A percentile compares a stretch with the other conserved stretches of the same genome.
Evolutionary conservation across 2,329 filamentous ascomycete species (phyloP).

Genomic region (Cordyceps cateniannulata): DNA sequence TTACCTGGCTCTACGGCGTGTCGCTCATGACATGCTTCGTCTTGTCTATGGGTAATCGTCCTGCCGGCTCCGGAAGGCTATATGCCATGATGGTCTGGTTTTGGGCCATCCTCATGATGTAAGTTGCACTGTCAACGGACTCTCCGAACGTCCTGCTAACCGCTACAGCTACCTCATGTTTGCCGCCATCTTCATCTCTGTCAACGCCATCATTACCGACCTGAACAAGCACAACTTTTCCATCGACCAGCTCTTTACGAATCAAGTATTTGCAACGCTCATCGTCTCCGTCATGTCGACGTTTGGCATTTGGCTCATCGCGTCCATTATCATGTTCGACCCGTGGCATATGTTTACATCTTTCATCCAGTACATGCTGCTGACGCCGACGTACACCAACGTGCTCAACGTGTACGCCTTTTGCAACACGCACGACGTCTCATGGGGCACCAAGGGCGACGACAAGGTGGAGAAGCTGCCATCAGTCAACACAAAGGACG

Average conservation of each 20-base stretch:
- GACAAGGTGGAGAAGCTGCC: slow-evolving; percentile 90
- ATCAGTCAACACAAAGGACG: slow-evolving; percentile 82
- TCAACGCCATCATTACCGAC: slow-evolving; percentile 73
- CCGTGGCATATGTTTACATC: slow-evolving; percentile 99
- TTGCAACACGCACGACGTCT: slow-evolving; percentile 96
- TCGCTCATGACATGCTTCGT: slow-evolving; percentile 94
- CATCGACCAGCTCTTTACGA: slow-evolving; percentile 69
- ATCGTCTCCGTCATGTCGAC: slow-evolving; percentile 90
- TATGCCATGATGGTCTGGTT: slow-evolving; percentile 99
- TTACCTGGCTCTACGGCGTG: slow-evolving; percentile 93
- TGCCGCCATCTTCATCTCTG: slow-evolving; percentile 89
- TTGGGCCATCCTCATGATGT: slow-evolving; percentile 93
- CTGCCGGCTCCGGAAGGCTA: slow-evolving; percentile 85
- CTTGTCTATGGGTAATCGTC: slow-evolving; percentile 86
- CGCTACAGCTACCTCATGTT: slow-evolving; percentile 73
- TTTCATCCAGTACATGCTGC: slow-evolving; percentile 86
- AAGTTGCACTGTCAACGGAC: slow-evolving; percentile 29
- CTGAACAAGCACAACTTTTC: slow-evolving; percentile 57
- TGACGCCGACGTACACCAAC: slow-evolving; percentile 96
- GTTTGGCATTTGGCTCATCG: slow-evolving; percentile 86
- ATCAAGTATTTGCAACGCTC: slow-evolving; percentile 85
- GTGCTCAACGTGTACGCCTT: slow-evolving; percentile 99
- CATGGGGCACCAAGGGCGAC: slow-evolving; percentile 97
- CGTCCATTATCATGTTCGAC: slow-evolving; percentile 91
- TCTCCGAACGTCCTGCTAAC: slow-evolving; percentile 18